Evolutionary conservation across 2,329 filamentous ascomycete species (phyloP), one percentile per base, ranked within the genome.

Genomic region (Helotiales sp.): DNA sequence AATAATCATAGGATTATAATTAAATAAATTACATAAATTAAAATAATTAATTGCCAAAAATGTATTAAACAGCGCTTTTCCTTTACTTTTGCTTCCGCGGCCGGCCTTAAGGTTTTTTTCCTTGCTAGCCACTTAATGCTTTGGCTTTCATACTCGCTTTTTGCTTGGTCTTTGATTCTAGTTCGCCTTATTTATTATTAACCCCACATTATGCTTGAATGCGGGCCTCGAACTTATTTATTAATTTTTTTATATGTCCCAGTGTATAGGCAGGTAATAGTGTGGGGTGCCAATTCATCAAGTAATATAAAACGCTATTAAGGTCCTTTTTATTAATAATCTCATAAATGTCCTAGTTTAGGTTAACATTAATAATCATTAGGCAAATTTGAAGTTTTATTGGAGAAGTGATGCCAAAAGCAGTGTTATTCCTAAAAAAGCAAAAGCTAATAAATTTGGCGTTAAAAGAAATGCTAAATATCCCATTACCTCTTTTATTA

Each of bases 251-350:
- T 54, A 26, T 26, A 54, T 54, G 26, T 7, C 26, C 50, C 28
- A 52, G 15, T 30, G 49, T 17, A 24, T 52, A 13, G 11, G 6
- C 49, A 52, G 49, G 49, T 3, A 52, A 24, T 52, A 52, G 11
- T 52, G 26, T 52, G 11, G 26, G 49, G 49, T 52, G 49, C 49
- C 26, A 52, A 30, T 52, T 24, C 49, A 52, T 24, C 15, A 52
- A 30, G 49, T 52, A 52, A 30, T n/a, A 52, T 24, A 26, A 32
- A 26, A 54, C 50, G 15, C 50, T 26, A 54, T 54, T 17, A 32
- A 54, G 50, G 24, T 54, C 50, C 49, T 52, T 24, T 24, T 52
- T 52, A 52, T 24, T 13, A 52, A 52, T 52, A 30, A 52, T 52
- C 15, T 28, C 49, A 52, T 24, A 24, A 11, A 52, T 24, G 49